Base-by-base conservation (phyloP, 148 eudicot species). In the Amaranthus palmeri region DNA sequence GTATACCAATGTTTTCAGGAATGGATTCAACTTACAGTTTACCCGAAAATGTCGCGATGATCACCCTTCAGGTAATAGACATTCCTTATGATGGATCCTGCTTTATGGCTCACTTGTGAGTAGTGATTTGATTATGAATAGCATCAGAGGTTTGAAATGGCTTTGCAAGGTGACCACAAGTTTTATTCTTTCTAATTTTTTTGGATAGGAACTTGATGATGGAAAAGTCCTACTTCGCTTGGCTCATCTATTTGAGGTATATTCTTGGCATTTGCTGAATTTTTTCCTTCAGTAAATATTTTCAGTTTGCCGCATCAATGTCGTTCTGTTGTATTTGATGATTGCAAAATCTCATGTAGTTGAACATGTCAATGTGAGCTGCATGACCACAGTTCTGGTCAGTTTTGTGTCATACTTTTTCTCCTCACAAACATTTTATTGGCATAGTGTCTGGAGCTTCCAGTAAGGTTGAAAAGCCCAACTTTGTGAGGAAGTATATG, bases 231-330 rank as follows among this genome's bases (percentile, higher is more conserved):
- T 96, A 57, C 90, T 96, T 70, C 96, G 99, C 9, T 77, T 96
- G 77, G 97, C 97, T 46, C 99, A 96, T 86, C 72, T 96, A 77
- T 96, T 76, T 61, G 99, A 96, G 99, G 99, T 96, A 45, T 36
- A 72, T 54, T 54, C 54, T 65, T 69, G 66, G 42, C 72, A 54
- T 64, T 61, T 41, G 64, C 62, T 40, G 48, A 50, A 46, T 25
- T 47, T 36, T 48, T 40, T 4, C 40, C 45, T 58, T 63, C 50
- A 60, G 64, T 61, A 40, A 40, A 40, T 41, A 43, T 49, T 54
- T 53, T 18, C 18, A 10, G 11, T 9, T 56, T 70, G 49, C 14
- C 45, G 4, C 50, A 36, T 47, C 3, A 13, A 47, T 1, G 14
- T 6, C 44, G 47, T 58, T 2, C 36, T 60, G 61, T 14, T 63